Conservation (phyloP, 1,284 basidiomycete species). For the Trichosporon faecale region DNA sequence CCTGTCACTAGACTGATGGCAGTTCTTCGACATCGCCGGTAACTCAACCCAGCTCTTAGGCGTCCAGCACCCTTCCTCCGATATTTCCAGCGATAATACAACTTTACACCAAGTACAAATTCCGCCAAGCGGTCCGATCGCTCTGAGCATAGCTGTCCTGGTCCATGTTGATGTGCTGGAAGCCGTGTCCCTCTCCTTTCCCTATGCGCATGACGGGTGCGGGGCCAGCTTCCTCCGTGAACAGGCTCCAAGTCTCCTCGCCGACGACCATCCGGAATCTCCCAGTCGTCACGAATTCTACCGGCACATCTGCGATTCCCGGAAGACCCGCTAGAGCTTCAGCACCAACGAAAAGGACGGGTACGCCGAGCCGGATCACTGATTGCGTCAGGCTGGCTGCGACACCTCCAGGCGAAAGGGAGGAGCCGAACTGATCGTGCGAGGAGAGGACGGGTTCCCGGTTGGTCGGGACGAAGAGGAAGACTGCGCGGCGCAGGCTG, state of each 20-base stretch:
- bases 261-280: not conserved
- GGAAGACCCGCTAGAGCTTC: not conserved
- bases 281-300: not conserved
- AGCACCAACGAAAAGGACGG: not conserved
- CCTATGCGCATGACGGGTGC: not conserved
- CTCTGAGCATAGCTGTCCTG: not conserved
- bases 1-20: too few relatives aligned
- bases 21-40: too few relatives aligned
- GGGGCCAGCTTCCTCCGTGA: not conserved
- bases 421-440: not conserved
- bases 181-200: not conserved
- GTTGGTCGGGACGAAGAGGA: not conserved
- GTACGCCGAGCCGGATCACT: not conserved
- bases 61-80: too few relatives aligned
- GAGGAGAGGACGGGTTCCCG: not conserved
- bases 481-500: not conserved
- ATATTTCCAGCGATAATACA: too few relatives aligned
- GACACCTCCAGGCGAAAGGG: not conserved
- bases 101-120: not conserved
- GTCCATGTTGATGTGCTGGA: constrained; percentile 1
- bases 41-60: too few relatives aligned
- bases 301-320: not conserved
- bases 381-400: not conserved
- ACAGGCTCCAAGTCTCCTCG: not conserved
- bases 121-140: not conserved